Evolutionary conservation across 345 rosid genomes (phyloP).

Genomic region (Rhodomyrtus tomentosa): DNA sequence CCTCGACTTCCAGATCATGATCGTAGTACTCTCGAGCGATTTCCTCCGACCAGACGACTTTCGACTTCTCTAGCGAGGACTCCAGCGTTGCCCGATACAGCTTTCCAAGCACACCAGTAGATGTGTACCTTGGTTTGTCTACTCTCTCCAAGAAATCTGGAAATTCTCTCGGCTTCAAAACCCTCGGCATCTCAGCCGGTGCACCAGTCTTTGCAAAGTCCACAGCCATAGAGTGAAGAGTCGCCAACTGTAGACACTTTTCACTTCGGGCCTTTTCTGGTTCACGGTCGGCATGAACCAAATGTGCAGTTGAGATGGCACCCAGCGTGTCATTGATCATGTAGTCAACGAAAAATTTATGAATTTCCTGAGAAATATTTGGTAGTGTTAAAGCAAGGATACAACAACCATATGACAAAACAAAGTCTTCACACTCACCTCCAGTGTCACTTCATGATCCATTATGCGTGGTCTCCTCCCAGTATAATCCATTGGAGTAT

Average conservation of each 20-base stretch:
- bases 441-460: conserved; percentile 85
- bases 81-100: conserved; percentile 52
- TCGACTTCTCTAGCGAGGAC: conserved; percentile 15
- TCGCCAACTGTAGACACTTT: conserved; percentile 69
- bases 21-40: conserved; percentile 42
- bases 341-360: conserved; percentile 68
- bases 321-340: conserved; percentile 90
- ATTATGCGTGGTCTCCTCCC: conserved; percentile 61
- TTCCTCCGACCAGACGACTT: conserved; percentile 19
- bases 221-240: conserved; percentile 88
- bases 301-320: conserved; percentile 85
- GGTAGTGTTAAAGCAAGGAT: background rate
- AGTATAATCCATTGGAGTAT: conserved; percentile 79
- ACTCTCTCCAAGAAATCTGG: conserved; percentile 89
- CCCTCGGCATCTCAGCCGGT: conserved; percentile 83
- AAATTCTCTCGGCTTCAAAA: conserved; percentile 67
- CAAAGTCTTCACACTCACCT: conserved; percentile 27
- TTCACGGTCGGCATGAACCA: conserved; percentile 76
- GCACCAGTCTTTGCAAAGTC: conserved; percentile 96
- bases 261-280: conserved; percentile 60
- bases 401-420: background rate
- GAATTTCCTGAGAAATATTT: conserved; percentile 58
- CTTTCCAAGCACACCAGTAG: conserved; percentile 59
- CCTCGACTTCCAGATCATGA: conserved; percentile 52
- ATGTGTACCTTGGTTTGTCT: conserved; percentile 48